These are phyloP conservation scores for Pseudonectria foliicola DNA, from an alignment of 2,329 filamentous ascomycete genomes.

Conservation along the genomic window DNA sequence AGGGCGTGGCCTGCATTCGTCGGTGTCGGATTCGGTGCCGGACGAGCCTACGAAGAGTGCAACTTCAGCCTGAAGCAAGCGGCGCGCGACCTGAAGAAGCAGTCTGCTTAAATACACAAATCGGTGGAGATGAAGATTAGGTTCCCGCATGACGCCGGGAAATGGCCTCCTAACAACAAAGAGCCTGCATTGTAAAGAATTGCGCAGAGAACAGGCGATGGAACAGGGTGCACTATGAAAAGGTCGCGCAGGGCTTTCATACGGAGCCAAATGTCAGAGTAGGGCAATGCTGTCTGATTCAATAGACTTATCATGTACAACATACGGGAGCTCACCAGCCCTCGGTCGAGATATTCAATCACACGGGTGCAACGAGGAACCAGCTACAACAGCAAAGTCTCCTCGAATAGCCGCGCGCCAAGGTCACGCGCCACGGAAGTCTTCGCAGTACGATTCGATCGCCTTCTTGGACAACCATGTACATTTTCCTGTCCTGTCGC, in stretches of 20 bases:
- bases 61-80: conserved; percentile 69
- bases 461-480: conserved; percentile 7
- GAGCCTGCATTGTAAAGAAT: conserved; percentile 20
- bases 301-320: conserved; percentile 30
- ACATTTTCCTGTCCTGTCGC: conserved; percentile 17
- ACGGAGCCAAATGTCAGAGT: conserved; percentile 19
- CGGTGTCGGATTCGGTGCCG: conserved; percentile 89
- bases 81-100: conserved; percentile 49
- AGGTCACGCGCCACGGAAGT: conserved; percentile 7
- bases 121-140: conserved; percentile 1
- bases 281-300: conserved; percentile 19
- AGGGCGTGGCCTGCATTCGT: conserved; percentile 96
- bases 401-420: conserved; percentile 10
- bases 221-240: conserved; percentile 14
- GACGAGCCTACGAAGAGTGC: conserved; percentile 96
- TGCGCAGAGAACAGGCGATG: conserved; percentile 11
- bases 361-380: not conserved
- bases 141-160: conserved; percentile 2
- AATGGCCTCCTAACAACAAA: conserved; percentile 2
- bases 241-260: conserved; percentile 14
- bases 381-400: conserved; percentile 5
- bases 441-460: conserved; percentile 5
- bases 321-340: conserved; percentile 10
- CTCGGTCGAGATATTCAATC: conserved; percentile 3
- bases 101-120: conserved; percentile 29